These are phyloP conservation scores for Plasmodium inui DNA, from an alignment of 169 alveolate species.

Conservation along the genomic window DNA sequence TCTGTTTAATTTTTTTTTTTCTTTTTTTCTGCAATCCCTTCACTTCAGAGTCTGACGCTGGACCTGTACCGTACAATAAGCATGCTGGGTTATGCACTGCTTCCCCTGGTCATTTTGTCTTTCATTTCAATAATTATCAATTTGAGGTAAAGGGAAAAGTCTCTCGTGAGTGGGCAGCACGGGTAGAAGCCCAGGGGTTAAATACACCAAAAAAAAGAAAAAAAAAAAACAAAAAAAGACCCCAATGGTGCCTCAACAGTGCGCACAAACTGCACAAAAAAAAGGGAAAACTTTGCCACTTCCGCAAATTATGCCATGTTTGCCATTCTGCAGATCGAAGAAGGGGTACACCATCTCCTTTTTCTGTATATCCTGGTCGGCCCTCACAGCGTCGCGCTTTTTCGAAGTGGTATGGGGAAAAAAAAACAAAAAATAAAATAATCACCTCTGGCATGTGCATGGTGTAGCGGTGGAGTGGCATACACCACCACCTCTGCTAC, in stretches of 20 bases:
- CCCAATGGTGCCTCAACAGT: not conserved
- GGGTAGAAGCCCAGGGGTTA: not conserved
- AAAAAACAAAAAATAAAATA: not conserved
- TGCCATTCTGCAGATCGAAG: constrained; percentile 31
- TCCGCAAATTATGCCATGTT: too few relatives aligned
- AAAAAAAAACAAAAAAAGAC: not conserved
- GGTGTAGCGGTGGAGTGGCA: not conserved
- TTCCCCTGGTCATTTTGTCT: constrained; percentile 87
- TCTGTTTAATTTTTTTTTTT: not conserved
- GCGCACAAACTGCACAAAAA: not conserved
- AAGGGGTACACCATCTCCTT: constrained; percentile 79
- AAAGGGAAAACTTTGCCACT: not conserved
- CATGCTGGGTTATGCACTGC: constrained; percentile 88
- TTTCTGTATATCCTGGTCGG: constrained; percentile 83
- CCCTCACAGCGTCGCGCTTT: constrained; percentile 89
- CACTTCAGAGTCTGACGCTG: constrained; percentile 46
- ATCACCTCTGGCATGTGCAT: not conserved
- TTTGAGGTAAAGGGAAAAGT: constrained; percentile 66
- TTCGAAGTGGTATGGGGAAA: constrained; percentile 80
- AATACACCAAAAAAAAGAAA: not conserved
- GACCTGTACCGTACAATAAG: constrained; percentile 88
- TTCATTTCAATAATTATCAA: constrained; percentile 83
- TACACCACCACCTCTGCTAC: not conserved
- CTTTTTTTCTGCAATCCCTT: not conserved
- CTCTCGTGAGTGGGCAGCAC: not conserved